Conservation (phyloP, 2,329 filamentous ascomycete genomes). For the Phialemoniopsis sp. region DNA sequence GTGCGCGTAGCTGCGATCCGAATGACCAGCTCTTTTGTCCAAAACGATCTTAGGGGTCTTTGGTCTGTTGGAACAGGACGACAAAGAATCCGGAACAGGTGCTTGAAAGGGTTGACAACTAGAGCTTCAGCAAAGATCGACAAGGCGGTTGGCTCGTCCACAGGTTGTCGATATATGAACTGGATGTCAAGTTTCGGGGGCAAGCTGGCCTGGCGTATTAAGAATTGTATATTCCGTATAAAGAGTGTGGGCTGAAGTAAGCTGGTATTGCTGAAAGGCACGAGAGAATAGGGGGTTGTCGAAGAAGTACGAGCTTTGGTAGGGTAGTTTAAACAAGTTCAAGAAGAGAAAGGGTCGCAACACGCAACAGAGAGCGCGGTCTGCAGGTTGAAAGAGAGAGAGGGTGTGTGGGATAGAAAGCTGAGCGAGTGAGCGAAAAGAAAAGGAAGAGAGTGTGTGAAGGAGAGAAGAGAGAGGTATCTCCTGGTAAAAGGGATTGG, state of each 20-base stretch:
- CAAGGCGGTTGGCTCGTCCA: too few relatives aligned
- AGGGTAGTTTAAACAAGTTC: constrained; percentile 5
- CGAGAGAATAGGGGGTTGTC: constrained; percentile 4
- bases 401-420: constrained; percentile 1
- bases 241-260: constrained; percentile 7
- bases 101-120: too few relatives aligned
- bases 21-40: too few relatives aligned
- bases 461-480: constrained; percentile 1
- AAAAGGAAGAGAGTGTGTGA: constrained; percentile 9
- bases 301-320: constrained; percentile 7
- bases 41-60: too few relatives aligned
- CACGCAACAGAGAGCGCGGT: constrained; percentile 9
- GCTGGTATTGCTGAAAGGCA: constrained; percentile 3
- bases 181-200: not conserved
- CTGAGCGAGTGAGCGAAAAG: constrained; percentile 13
- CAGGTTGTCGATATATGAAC: too few relatives aligned
- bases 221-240: constrained; percentile 7
- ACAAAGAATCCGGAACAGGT: too few relatives aligned
- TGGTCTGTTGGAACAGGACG: too few relatives aligned
- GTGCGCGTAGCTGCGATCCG: too few relatives aligned
- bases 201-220: not conserved
- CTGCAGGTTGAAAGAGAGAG: not conserved
- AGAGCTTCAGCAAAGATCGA: too few relatives aligned
- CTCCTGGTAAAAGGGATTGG: constrained; percentile 1
- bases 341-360: constrained; percentile 11